phyloP scores from a whole-genome alignment of 495 filamentous ascomycete genomes.

The Articulospora tetracladia region DNA sequence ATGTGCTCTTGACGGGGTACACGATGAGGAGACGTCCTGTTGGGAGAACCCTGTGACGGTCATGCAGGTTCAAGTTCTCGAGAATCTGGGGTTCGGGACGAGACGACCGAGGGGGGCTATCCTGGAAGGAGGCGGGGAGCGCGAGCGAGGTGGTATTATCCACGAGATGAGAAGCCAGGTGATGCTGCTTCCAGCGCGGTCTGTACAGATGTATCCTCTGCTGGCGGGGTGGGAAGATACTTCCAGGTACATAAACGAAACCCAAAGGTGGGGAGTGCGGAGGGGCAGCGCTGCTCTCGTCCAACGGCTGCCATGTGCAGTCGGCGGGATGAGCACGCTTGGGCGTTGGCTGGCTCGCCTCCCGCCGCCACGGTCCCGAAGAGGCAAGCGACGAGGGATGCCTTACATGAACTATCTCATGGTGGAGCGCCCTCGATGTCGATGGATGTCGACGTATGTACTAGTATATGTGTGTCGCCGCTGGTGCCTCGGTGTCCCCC shows the following conservation, averaged over 20 bases:
- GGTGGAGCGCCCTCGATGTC: not conserved
- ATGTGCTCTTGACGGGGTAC: constrained; percentile 19
- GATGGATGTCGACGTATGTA: no score
- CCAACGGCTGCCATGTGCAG: not conserved
- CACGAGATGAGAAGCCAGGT: constrained; percentile 1
- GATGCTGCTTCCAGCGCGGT: not conserved
- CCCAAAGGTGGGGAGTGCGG: not conserved
- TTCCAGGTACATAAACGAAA: not conserved
- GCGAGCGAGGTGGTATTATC: constrained; percentile 6
- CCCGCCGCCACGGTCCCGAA: not conserved
- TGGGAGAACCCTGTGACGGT: constrained; percentile 17
- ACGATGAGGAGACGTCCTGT: constrained; percentile 2
- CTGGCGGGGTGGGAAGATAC: not conserved
- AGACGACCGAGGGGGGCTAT: constrained; percentile 21
- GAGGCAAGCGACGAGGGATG: not conserved
- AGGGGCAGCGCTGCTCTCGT: not conserved
- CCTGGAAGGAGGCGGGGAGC: constrained; percentile 10
- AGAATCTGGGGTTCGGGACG: constrained; percentile 26
- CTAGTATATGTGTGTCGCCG: no score
- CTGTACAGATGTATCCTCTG: no score
- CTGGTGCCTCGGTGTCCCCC: no score
- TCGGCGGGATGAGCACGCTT: not conserved
- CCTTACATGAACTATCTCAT: not conserved
- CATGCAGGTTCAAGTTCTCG: constrained; percentile 21
- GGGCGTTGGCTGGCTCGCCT: not conserved